Evolutionary conservation across 345 rosid species (phyloP), one percentile per base, ranked within the genome.

Genomic region (Durio zibethinus): DNA sequence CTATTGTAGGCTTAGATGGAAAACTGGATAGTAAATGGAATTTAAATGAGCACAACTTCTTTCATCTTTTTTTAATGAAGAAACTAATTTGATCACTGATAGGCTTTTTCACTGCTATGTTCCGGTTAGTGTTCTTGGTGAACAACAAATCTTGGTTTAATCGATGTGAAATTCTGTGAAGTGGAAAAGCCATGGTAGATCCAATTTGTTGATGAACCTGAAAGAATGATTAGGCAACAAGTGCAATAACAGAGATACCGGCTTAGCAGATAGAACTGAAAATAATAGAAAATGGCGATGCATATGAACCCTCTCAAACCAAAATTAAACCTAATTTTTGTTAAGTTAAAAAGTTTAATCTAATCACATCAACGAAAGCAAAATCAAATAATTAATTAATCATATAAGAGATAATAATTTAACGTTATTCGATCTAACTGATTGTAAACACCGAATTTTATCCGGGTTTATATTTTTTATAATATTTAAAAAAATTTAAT

Each of bases 231-330:
- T n/a, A 21, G 29, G 61, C 15, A 57, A 57, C 31, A 23, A 21
- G 29, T 54, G 60, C 60, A 54, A 21, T 53, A 20, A 53, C 59
- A 20, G 59, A 53, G 23, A n/a, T 53, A 7, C 25, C 25, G 12
- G 14, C 60, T 7, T n/a, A 54, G 27, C 5, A 54, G 60, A 54
- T 57, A 36, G 3, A 65, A 65, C 48, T 38, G 31, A 29, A 29
- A 31, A 45, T 45, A 68, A 68, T 68, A 43, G 56, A 45, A 68
- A 43, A 45, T 7, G 36, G 38, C 6, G 25, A 25, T 45, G 56
- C 7, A 47, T 36, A 68, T 45, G 14, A 68, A 45, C 56, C 73
- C 31, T 27, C 45, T 68, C 73, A 68, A 68, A 68, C 73, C 56
- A 68, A 68, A 45, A 25, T 15, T 45, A 15, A 68, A 45, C 56